Evolutionary conservation across 305 asterid genomes (phyloP), one percentile per base, ranked within the genome.

Genomic region (Fraxinus sp.): DNA sequence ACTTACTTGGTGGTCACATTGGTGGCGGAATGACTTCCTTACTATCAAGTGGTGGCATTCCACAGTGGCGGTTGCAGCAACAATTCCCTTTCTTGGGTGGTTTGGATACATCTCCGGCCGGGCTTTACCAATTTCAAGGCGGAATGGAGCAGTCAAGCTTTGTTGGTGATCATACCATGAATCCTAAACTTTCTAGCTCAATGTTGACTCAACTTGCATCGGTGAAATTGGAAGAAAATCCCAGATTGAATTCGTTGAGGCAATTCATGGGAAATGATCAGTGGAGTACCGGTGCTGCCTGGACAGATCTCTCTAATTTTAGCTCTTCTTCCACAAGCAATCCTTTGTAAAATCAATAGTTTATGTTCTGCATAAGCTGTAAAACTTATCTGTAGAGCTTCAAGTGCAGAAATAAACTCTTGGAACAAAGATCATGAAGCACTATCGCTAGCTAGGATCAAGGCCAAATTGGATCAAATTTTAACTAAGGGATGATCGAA

Each of bases 291-390:
- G 62, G 74, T 64, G 66, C 46, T 11, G 43, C 86, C 71, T 95
- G 97, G 98, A 90, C 90, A 0, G 97, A 95, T 70, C 92, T 93
- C 80, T 87, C 97, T 3, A 88, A 87, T 81, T 94, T 94, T 84
- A 93, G 93, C 84, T 92, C 98, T 59, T 89, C 97, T 71, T 91
- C 99, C 1, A 86, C 96, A 26, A 94, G 91, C 83, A 92, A 92
- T 82, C 91, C 92, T 1, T 85, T 85, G 81, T 92, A 85, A 79
- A 72, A 80, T 57, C 57, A 18, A 35, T 20, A 28, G 18, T 36
- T 6, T 28, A 55, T 43, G 77, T 71, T 68, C 75, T 72, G 57
- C 68, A 62, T 0, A 64, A 80, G 83, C 81, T 85, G 22, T n/a
- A 36, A 57, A 68, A 22, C 55, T 76, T 30, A 10, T 68, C 41